Evolutionary conservation across 140 eudicot species (phyloP).

Genomic region (Cichorium intybus): DNA sequence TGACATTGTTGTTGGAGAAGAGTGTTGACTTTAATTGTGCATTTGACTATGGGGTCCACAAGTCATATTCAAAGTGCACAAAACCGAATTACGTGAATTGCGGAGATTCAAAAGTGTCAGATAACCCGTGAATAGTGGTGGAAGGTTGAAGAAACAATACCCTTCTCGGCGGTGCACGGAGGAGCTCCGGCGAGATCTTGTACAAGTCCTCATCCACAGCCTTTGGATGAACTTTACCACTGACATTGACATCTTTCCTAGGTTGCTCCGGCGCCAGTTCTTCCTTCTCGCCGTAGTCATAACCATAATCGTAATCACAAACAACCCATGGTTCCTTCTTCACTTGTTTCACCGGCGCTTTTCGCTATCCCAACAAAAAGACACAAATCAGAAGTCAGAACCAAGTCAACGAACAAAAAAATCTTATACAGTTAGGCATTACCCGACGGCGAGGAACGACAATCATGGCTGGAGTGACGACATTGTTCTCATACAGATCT

Average conservation of each 20-base stretch:
- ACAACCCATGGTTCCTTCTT: constrained; percentile 54
- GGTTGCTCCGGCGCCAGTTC: constrained; percentile 28
- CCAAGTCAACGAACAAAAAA: not conserved
- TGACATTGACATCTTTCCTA: not conserved
- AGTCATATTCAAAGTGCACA: constrained; percentile 22
- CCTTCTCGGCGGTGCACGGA: constrained; percentile 61
- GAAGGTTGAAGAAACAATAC: constrained; percentile 19
- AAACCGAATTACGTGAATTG: constrained; percentile 21
- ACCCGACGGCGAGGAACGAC: constrained; percentile 88
- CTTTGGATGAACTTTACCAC: constrained; percentile 28
- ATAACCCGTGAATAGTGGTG: not conserved
- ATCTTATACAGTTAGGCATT: not conserved
- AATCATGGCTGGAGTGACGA: constrained; percentile 87
- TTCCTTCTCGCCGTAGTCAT: constrained; percentile 33
- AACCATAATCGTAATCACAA: constrained; percentile 47
- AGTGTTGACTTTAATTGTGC: constrained; percentile 21
- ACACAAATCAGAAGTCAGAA: not conserved
- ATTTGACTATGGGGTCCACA: constrained; percentile 24
- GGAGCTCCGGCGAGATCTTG: constrained; percentile 90
- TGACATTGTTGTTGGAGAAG: not conserved
- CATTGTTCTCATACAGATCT: constrained; percentile 75
- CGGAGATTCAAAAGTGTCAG: constrained; percentile 38
- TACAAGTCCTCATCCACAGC: constrained; percentile 90
- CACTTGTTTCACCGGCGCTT: constrained; percentile 31
- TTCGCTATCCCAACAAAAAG: constrained; percentile 36